Evolutionary conservation across 2,329 filamentous ascomycete species (phyloP), one percentile per base, ranked within the genome.

Genomic region (Neofusicoccum sp.): DNA sequence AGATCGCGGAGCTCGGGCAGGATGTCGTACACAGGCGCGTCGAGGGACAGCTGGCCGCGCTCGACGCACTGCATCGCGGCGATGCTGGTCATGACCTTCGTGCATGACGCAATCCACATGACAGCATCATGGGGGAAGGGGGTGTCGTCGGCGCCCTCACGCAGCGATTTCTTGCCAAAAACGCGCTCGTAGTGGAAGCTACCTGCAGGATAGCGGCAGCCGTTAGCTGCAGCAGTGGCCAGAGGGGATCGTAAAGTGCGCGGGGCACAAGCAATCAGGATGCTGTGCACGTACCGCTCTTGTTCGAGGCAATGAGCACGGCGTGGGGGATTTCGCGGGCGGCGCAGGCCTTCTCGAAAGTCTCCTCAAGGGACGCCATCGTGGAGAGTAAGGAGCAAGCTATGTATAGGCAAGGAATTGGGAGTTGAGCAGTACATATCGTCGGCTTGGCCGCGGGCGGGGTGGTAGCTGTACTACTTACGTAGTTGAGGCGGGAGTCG

Each of bases 81-180:
- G 37, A 78, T 70, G 0, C 70, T 69, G 1, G 74, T 75, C 67
- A 77, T 70, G 16, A 77, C 70, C 64, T 78, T 78, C n/a, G 73
- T 77, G 68, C 74, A 76, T 3, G 73, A 76, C 6, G 75, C 74
- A 12, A 77, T 69, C 74, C 74, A 77, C 71, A 77, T 74, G 6
- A 73, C 65, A 6, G 66, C 71, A n/a, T 72, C 49, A 4, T 67
- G 63, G 28, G 64, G 47, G 14, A 67, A 14, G 34, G 64, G 29
- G 64, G 43, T 50, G 58, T 69, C 67, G 43, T 70, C 65, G 50
- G 41, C 50, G 29, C 54, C 67, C 33, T 66, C 52, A 45, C 64
- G 67, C 52, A 70, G 52, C 1, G 73, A 73, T 1, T 70, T 71
- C 8, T 61, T 64, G 1, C 78, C 78, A 33, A 80, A 77, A 1